A percentile compares a stretch with the other conserved stretches of the same genome.
These are phyloP conservation scores for Elsinoe perseae DNA, from an alignment of 2,329 filamentous ascomycete genomes.

Conservation along the genomic window DNA sequence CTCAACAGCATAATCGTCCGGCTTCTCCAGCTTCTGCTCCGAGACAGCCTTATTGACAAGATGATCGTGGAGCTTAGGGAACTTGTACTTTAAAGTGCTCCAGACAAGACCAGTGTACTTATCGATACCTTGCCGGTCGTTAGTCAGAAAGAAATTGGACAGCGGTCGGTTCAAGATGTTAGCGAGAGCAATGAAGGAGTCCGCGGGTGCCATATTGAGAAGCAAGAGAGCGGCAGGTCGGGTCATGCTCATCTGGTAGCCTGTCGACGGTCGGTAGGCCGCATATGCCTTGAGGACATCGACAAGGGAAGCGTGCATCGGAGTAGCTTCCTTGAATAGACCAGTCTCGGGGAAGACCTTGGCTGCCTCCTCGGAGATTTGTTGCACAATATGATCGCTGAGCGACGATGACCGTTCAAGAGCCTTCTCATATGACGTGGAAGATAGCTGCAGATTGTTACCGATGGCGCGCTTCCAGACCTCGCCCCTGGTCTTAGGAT, in stretches of 20 bases:
- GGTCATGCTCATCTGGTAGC: constrained; percentile 67
- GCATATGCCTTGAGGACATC: constrained; percentile 71
- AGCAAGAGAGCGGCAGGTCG: constrained; percentile 66
- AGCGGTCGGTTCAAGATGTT: constrained; percentile 71
- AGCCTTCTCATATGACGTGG: constrained; percentile 62
- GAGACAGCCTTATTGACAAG: constrained; percentile 39
- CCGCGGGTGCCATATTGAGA: constrained; percentile 58
- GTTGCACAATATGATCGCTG: constrained; percentile 47
- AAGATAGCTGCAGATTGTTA: constrained; percentile 62
- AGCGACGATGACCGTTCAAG: constrained; percentile 58
- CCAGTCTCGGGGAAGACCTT: constrained; percentile 63
- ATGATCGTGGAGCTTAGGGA: constrained; percentile 55
- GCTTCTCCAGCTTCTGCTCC: constrained; percentile 10
- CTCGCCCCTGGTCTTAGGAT: constrained; percentile 58
- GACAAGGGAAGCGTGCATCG: constrained; percentile 59
- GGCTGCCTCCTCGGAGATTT: constrained; percentile 58
- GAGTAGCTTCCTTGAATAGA: constrained; percentile 62
- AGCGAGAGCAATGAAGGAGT: constrained; percentile 63
- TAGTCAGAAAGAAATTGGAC: constrained; percentile 66
- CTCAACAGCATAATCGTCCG: constrained; percentile 12
- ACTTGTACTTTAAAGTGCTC: constrained; percentile 58
- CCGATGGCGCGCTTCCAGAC: constrained; percentile 67
- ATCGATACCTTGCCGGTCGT: constrained; percentile 59
- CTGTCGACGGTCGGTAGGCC: constrained; percentile 75
- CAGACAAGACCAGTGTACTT: constrained; percentile 63